Base-by-base conservation (phyloP, 2,329 filamentous ascomycete genomes). In the Pseudogymnoascus sp. region DNA sequence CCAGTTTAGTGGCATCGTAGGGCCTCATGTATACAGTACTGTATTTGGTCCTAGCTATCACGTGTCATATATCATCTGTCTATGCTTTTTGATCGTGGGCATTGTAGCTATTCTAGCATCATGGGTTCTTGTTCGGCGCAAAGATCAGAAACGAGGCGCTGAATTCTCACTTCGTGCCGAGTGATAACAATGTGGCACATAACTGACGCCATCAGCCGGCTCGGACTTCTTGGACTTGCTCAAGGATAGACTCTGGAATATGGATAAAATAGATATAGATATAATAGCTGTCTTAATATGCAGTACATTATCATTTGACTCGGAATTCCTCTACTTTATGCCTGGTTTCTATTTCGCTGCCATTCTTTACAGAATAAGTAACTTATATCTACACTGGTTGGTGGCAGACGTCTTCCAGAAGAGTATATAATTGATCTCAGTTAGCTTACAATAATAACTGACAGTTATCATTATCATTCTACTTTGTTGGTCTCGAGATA, bases 1-100 rank as follows among this genome's bases (percentile, higher is more conserved):
- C 2, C 75, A 78, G 65, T 77, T 77, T 42, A 72, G 73, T 42
- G 75, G 76, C 1, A 76, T 78, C 48, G 74, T 70, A 33, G 75
- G 75, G 0, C 76, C 76, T 31, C 73, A 75, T 63, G 69, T 78
- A 5, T 78, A 76, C 63, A 74, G 70, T 63, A 73, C 75, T 2
- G 68, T 72, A 3, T 77, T 76, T 69, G 75, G 75, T 2, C 76
- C 75, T 1, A 71, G 67, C 0, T 77, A 77, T 64, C 72, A 70
- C n/a, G 69, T 71, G 2, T 72, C 70, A 2, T 76, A 76, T 61
- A 67, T 72, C 0, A 74, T 76, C 25, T 77, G 72, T 62, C 66
- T 74, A 21, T 70, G 66, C 17, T 71, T 73, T 60, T 64, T 74
- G 33, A 65, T 71, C 36, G 67, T 70, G 9, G 65, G 70, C 1